A percentile compares a stretch with the other conserved stretches of the same genome.
These are phyloP conservation scores for Claviceps cyperi DNA, from an alignment of 2,329 filamentous ascomycete species.

Conservation along the genomic window DNA sequence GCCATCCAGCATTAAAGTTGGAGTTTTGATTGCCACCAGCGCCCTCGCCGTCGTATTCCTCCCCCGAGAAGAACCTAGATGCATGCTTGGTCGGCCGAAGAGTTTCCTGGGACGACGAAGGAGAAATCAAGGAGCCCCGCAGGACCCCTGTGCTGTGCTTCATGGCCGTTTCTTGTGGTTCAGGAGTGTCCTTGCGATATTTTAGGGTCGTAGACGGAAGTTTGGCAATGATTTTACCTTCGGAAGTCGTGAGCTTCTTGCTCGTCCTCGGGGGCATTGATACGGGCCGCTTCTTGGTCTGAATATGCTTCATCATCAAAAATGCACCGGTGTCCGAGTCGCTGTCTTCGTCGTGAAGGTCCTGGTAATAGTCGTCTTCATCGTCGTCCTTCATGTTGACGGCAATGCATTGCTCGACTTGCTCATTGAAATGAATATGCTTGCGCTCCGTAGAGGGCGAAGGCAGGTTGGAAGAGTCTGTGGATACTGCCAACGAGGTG, in stretches of 20 bases:
- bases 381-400: conserved; percentile 75
- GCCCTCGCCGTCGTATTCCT: conserved; percentile 42
- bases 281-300: conserved; percentile 41
- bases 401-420: conserved; percentile 91
- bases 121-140: conserved; percentile 42
- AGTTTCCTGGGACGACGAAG: conserved; percentile 73
- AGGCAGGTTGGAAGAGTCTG: conserved; percentile 53
- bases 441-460: conserved; percentile 54
- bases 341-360: conserved; percentile 39
- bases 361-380: conserved; percentile 50
- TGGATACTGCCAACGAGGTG: conserved; percentile 48
- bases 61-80: conserved; percentile 46
- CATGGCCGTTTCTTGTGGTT: conserved; percentile 46
- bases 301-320: conserved; percentile 68
- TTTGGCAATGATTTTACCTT: conserved; percentile 78
- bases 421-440: conserved; percentile 93
- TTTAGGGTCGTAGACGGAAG: conserved; percentile 80
- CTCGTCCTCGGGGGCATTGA: conserved; percentile 25
- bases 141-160: conserved; percentile 39
- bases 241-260: conserved; percentile 31
- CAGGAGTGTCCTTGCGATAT: conserved; percentile 63
- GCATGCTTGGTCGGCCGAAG: conserved; percentile 55
- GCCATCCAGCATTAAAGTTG: conserved; percentile 18
- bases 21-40: conserved; percentile 27
- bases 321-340: conserved; percentile 59